phyloP scores from a whole-genome alignment of 2,329 filamentous ascomycete genomes.

The Fusarium nanum region DNA sequence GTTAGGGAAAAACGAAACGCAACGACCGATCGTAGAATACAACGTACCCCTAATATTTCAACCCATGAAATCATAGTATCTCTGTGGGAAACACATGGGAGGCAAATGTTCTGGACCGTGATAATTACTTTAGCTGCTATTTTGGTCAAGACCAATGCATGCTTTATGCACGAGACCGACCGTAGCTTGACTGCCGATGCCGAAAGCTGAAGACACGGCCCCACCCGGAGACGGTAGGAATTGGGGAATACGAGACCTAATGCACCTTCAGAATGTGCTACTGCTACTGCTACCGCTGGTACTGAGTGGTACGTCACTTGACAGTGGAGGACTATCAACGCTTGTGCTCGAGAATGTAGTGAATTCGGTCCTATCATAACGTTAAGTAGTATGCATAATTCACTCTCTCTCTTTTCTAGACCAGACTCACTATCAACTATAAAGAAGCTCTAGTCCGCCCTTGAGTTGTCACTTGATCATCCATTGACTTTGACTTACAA shows the following conservation, averaged over 20 bases:
- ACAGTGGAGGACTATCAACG: slow-evolving; percentile 13
- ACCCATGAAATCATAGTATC: background rate
- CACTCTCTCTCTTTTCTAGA: background rate
- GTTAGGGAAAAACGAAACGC: background rate
- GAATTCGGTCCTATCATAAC: slow-evolving; percentile 24
- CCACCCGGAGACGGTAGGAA: slow-evolving; percentile 10
- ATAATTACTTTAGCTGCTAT: slow-evolving; percentile 15
- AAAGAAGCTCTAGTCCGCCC: slow-evolving; percentile 30
- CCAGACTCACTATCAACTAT: slow-evolving; percentile 12
- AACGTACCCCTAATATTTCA: slow-evolving; percentile 26
- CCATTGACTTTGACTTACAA: slow-evolving; percentile 30
- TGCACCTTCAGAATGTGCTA: background rate
- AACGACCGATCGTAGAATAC: background rate
- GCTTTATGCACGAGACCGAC: slow-evolving; percentile 9
- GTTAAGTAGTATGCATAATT: slow-evolving; percentile 8
- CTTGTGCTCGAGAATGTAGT: slow-evolving; percentile 35
- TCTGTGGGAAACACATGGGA: background rate
- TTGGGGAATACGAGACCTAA: slow-evolving; percentile 43
- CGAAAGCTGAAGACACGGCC: slow-evolving; percentile 25
- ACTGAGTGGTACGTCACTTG: slow-evolving; percentile 45
- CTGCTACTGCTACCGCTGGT: slow-evolving; percentile 1
- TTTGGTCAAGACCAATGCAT: slow-evolving; percentile 22
- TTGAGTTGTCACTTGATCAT: background rate
- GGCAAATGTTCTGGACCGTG: slow-evolving; percentile 9
- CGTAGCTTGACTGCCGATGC: slow-evolving; percentile 4